Percentiles rank a stretch among this genome's conserved stretches.
phyloP scores from a whole-genome alignment of 148 eudicot species.

The Rhododendron mucronatum region DNA sequence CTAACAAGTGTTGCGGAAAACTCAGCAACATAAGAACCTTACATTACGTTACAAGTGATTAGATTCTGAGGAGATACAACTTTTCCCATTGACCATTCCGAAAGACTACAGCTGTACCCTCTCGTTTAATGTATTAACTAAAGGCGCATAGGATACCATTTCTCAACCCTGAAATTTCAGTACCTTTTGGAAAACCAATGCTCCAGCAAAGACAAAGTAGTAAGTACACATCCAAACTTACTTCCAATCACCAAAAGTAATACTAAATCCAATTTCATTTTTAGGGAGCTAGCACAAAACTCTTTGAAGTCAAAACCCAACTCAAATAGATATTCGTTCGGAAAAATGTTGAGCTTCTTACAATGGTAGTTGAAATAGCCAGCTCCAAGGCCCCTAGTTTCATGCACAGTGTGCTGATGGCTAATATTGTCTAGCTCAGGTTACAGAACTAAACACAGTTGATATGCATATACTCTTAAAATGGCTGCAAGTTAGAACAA shows the following conservation, averaged over 20 bases:
- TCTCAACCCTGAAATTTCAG: background rate
- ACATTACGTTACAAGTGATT: background rate
- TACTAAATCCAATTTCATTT: background rate
- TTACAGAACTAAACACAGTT: background rate
- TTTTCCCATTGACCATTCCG: background rate
- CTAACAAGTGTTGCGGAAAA: background rate
- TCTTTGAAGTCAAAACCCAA: background rate
- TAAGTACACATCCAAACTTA: background rate
- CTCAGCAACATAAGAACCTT: background rate
- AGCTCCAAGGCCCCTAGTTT: background rate
- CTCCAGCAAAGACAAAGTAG: background rate
- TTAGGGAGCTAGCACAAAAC: background rate
- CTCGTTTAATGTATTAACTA: background rate
- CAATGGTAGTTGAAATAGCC: background rate
- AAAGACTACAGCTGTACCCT: background rate
- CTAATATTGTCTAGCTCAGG: background rate
- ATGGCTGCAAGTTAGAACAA: background rate
- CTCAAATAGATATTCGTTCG: background rate
- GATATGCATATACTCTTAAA: background rate
- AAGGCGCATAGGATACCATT: background rate
- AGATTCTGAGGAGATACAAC: background rate
- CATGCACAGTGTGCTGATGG: background rate
- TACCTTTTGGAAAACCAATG: background rate
- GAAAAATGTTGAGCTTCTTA: background rate
- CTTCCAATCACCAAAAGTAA: background rate